Conservation (phyloP, 768 basidiomycete species). For the Lanmaoa pseudosensibilis region DNA sequence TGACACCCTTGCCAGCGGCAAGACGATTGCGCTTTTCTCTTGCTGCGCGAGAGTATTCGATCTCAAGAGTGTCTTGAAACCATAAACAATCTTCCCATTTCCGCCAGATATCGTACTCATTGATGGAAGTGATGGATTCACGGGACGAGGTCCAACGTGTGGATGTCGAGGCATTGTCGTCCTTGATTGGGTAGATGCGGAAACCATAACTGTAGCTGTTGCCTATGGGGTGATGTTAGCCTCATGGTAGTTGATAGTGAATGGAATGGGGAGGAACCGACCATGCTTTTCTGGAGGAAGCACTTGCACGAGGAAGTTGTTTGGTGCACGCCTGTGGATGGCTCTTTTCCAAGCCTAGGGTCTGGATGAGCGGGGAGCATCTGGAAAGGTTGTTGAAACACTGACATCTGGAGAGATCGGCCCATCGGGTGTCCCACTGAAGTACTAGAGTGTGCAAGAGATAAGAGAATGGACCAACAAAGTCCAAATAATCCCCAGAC, state of each 20-base stretch:
- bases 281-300: conserved; percentile 60
- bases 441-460: conserved; percentile 6
- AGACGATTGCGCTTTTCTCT: conserved; percentile 68
- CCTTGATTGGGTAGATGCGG: conserved; percentile 49
- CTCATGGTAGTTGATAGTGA: not conserved
- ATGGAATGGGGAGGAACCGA: conserved; percentile 26
- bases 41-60: conserved; percentile 61
- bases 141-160: conserved; percentile 32
- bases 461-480: not conserved
- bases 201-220: conserved; percentile 60
- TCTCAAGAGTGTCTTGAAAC: conserved; percentile 71
- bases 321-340: conserved; percentile 58
- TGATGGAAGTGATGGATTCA: conserved; percentile 35
- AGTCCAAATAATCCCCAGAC: not conserved
- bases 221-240: conserved; percentile 37
- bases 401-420: conserved; percentile 30
- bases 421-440: not conserved
- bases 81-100: conserved; percentile 81
- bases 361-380: not conserved
- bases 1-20: conserved; percentile 70
- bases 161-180: conserved; percentile 31
- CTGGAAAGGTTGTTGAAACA: not conserved
- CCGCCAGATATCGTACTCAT: conserved; percentile 74
- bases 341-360: conserved; percentile 62
- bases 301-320: conserved; percentile 57